Evolutionary conservation across 2,329 filamentous ascomycete species (phyloP), one percentile per base, ranked within the genome.

Genomic region (Penicillium hesseltinei): DNA sequence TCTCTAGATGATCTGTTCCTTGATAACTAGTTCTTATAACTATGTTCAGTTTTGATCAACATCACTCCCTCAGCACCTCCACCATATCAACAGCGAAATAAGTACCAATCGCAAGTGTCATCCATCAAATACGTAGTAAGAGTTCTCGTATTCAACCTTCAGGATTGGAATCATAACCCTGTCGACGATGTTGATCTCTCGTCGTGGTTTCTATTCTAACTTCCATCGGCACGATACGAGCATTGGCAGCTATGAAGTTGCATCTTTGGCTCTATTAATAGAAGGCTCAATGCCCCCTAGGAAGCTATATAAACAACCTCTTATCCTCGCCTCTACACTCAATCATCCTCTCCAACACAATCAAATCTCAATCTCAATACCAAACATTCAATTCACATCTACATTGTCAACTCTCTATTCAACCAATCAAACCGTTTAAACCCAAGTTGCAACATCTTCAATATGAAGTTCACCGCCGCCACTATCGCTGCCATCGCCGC

Each of bases 401-500:
- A 50, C 8, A 5, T 31, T 27, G 19, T n/a, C 29, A 33, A 44
- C 7, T 23, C 19, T 5, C 23, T 15, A 33, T 17, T 25, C 4
- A 17, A 50, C 4, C 15, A 5, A 25, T 29, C 9, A 36, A 43
- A 29, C n/a, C 2, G 4, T 25, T 33, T 13, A 21, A 35, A 40
- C 29, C 21, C 4, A 19, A 36, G n/a, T 23, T 15, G 19, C 36
- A 42, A 42, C 19, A 23, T 23, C 23, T 23, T 23, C 27, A 57
- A 47, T 13, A 54, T 51, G 57, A 59, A 59, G 57, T 56, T 59
- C 45, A 42, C 57, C 19, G 35, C 57, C n/a, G 38, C 43, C 45
- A 46, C 44, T 11, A 40, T 59, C 40, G 53, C 53, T 27, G 39
- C 54, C 36, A 35, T 59, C 33, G 13, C 46, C 17, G 42, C 57